Evolutionary conservation across 1,139 yeast species (phyloP).

Genomic region (Saccharomyces hybrid): DNA sequence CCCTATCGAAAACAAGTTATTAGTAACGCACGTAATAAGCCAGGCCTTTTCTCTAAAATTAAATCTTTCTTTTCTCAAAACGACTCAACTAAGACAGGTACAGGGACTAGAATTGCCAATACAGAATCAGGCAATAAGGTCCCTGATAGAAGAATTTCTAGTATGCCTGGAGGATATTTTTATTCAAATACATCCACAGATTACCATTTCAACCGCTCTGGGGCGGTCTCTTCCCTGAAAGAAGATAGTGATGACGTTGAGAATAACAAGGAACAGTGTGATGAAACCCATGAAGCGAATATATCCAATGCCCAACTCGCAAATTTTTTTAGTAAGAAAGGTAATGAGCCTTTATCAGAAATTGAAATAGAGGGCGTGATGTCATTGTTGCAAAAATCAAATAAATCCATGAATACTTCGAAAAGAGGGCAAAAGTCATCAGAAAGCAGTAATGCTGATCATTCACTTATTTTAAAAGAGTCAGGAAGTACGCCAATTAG

Average conservation of each 20-base stretch:
- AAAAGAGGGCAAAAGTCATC: neutral
- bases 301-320: conserved; percentile 42
- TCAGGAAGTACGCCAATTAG: conserved; percentile 11
- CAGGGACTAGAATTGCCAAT: neutral
- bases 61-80: conserved; percentile 8
- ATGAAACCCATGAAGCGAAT: conserved; percentile 7
- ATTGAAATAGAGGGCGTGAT: conserved; percentile 82
- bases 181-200: conserved; percentile 7
- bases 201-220: neutral
- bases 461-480: conserved; percentile 13
- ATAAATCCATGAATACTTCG: conserved; percentile 2
- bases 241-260: conserved; percentile 2
- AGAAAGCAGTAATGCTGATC: conserved; percentile 1
- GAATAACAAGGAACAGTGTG: neutral
- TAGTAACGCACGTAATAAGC: conserved; percentile 7
- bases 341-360: conserved; percentile 65
- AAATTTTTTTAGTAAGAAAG: conserved; percentile 65
- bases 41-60: conserved; percentile 12
- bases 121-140: conserved; percentile 1
- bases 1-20: conserved; percentile 20
- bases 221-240: neutral
- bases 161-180: conserved; percentile 19
- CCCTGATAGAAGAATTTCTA: neutral
- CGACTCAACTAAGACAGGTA: neutral
- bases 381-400: conserved; percentile 43